Evolutionary conservation across 139 green algal species (phyloP).

Genomic region (Closterium sp.): DNA sequence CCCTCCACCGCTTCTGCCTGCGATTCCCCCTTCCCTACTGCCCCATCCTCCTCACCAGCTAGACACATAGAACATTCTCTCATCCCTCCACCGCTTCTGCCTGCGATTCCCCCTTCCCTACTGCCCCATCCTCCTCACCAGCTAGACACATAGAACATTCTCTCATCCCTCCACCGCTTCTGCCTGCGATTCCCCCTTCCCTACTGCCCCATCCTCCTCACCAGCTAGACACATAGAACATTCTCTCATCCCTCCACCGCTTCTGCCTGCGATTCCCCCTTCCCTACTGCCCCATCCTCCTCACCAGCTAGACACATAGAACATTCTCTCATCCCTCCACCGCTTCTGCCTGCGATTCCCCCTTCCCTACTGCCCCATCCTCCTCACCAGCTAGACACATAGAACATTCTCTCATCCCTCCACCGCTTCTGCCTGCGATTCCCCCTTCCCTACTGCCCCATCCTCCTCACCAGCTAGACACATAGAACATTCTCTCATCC

Average conservation of each 20-base stretch:
- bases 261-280: too few relatives aligned
- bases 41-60: constrained; percentile 48
- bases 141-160: constrained; percentile 93
- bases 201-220: too few relatives aligned
- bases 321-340: constrained; percentile 94
- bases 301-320: constrained; percentile 77
- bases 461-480: constrained; percentile 70
- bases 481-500: constrained; percentile 95
- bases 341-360: too few relatives aligned
- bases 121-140: background rate
- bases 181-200: too few relatives aligned
- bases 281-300: too few relatives aligned
- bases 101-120: too few relatives aligned
- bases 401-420: constrained; percentile 95
- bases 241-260: constrained; percentile 86
- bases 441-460: too few relatives aligned
- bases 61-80: constrained; percentile 95
- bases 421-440: too few relatives aligned
- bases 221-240: constrained; percentile 88
- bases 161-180: constrained; percentile 78
- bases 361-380: too few relatives aligned
- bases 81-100: constrained; percentile 66
- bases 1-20: constrained; percentile 54
- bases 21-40: too few relatives aligned
- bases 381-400: constrained; percentile 75